Evolutionary conservation across 768 basidiomycete genomes (phyloP).

Genomic region (Cystobasidium ongulense): DNA sequence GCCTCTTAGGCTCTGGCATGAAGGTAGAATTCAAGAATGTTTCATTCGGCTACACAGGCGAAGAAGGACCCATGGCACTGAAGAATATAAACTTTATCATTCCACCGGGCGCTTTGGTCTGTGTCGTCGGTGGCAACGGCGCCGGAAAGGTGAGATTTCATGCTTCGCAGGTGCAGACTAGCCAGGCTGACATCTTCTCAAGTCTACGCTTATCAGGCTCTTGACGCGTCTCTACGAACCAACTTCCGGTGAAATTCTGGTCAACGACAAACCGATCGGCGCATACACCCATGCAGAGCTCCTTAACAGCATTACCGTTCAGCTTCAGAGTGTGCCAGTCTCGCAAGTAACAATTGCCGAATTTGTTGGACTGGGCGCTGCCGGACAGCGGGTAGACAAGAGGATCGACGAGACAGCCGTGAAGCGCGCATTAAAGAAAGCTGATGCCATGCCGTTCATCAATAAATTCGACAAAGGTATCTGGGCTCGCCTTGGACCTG

Average conservation of each 20-base stretch:
- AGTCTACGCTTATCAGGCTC: constrained; percentile 3
- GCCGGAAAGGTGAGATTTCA: background rate
- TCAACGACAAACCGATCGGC: background rate
- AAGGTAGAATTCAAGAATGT: background rate
- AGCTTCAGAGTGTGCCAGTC: background rate
- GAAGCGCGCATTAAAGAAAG: background rate
- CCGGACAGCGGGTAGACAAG: background rate
- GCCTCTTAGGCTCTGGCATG: background rate
- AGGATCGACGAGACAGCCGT: background rate
- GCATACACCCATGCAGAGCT: background rate
- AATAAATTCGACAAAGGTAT: background rate
- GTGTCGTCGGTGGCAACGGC: background rate
- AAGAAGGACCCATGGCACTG: background rate
- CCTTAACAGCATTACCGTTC: background rate
- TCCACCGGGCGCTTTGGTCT: background rate
- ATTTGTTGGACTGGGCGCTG: background rate
- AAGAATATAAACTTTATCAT: background rate
- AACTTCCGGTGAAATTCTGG: background rate
- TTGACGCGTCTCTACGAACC: constrained; percentile 1
- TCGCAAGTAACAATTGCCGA: background rate
- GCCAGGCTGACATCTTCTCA: background rate
- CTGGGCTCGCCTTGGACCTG: background rate
- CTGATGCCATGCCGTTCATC: background rate
- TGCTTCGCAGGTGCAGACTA: background rate
- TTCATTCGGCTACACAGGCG: background rate